phyloP scores from a whole-genome alignment of 2,329 filamentous ascomycete species.

The Metarhizium guizhouense region DNA sequence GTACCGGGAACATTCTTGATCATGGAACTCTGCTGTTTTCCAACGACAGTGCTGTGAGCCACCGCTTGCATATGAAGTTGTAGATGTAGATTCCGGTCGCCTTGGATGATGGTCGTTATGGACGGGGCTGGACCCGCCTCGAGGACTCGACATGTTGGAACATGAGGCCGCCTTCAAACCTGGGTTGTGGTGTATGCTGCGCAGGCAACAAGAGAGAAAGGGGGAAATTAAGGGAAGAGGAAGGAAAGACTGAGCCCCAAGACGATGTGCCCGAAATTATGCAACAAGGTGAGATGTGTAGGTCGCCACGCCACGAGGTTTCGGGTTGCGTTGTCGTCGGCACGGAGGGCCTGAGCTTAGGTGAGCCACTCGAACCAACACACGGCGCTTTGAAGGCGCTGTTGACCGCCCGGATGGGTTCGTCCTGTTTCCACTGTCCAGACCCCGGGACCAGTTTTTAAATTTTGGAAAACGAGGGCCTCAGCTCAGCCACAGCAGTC shows the following conservation, averaged over 20 bases:
- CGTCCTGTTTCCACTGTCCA: not conserved
- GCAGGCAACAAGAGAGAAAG: not conserved
- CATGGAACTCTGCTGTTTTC: slow-evolving; percentile 27
- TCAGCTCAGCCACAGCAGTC: too few species aligned
- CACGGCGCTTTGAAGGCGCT: not conserved
- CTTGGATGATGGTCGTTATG: slow-evolving; percentile 6
- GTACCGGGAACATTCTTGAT: slow-evolving; percentile 37
- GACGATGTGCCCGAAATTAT: not conserved
- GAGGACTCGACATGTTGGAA: slow-evolving; percentile 24
- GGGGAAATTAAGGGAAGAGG: not conserved
- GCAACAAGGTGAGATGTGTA: not conserved
- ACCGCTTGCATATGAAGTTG: slow-evolving; percentile 5
- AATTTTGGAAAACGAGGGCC: too few species aligned
- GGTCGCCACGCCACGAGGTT: not conserved
- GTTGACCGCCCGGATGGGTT: not conserved
- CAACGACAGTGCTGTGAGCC: slow-evolving; percentile 23
- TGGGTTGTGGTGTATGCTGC: not conserved
- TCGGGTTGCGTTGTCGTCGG: not conserved
- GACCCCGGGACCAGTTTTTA: too few species aligned
- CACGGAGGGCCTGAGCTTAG: slow-evolving; percentile 3
- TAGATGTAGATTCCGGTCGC: not conserved
- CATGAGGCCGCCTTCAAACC: slow-evolving; percentile 12
- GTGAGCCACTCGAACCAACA: not conserved
- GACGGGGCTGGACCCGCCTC: slow-evolving; percentile 15
- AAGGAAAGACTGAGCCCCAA: not conserved